Evolutionary conservation across 768 basidiomycete species (phyloP), one percentile per base, ranked within the genome.

Genomic region (Tulasnella sp.): DNA sequence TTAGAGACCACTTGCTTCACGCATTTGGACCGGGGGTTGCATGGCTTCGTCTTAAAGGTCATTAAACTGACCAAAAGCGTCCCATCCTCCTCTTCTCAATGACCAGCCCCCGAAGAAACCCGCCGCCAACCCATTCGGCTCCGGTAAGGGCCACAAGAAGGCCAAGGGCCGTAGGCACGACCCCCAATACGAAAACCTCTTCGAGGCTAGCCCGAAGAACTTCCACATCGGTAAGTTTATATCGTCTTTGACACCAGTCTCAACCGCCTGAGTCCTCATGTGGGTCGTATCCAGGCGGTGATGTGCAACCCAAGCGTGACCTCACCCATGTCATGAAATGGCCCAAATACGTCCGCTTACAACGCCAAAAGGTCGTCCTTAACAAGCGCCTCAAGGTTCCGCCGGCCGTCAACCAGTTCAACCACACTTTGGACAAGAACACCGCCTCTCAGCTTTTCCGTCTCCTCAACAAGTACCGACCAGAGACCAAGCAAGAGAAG

Each of bases 301-400:
- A 97, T 85, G 89, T 98, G 81, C 93, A 91, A 81, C 96, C 91
- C 81, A 88, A 88, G 83, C 89, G 89, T 75, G 97, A 99, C 85
- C 85, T 98, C 79, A 97, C 94, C 77, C 93, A 96, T 83, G 98
- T 98, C 86, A 93, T 98, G 86, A 98, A 97, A 85, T 99, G 97
- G 97, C 97, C 97, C 80, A 94, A 96, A 86, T 99, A 99, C 82
- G 90, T 99, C 80, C 94, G 96, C 82, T 91, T 99, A 67, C 97
- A 99, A 83, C 91, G 97, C 83, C 96, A 98, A 85, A 98, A 98
- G 87, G 94, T 98, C 82, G 97, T 99, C 85, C 91, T 99, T 78
- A 87, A 93, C 89, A 95, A 98, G 86, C 94, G 97, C 81, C 88
- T 99, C 80, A 99, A 99, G 89, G 96, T 97, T 36, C 97, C 97